Evolutionary conservation across 2,329 filamentous ascomycete species (phyloP), one percentile per base, ranked within the genome.

Genomic region (Verticillium zaregamsianum): DNA sequence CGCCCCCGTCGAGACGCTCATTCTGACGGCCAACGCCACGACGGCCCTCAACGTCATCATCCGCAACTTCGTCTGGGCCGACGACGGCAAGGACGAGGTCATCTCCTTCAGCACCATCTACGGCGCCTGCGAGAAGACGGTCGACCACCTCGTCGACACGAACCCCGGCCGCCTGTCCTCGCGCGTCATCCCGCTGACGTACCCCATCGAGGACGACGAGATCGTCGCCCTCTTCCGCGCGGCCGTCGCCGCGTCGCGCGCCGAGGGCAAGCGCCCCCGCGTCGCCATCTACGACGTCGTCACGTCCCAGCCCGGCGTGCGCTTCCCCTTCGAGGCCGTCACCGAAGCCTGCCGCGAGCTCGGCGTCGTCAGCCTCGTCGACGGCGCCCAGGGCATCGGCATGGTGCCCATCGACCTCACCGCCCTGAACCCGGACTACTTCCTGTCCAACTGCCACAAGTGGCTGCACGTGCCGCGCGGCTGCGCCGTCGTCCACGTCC

Each of bases 361-460:
- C 28, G 86, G 84, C 0, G 78, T 97, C 3, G 71, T 94, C 60
- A 93, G 89, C 68, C 78, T 92, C 23, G 80, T 97, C 40, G 94
- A 98, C 72, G 93, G 86, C 17, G 94, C 94, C 0, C 94, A 98
- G 74, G 89, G 90, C 1, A 77, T 96, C 28, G 94, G 94, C 2
- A 90, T 95, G 74, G 82, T 97, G 8, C 80, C 83, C 1, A 74
- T 97, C 8, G 85, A 96, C 73, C 76, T 97, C 15, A 66, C 71
- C 0, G 73, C 76, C 4, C 77, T 93, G 3, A 85, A 93, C 65
- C 88, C 92, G 0, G 93, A 97, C 74, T 97, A 96, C 77, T 91
- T 96, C 70, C 84, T 94, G 15, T 89, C 83, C 61, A 97, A 97
- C 73, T 91, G 88, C 68, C 91, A 96, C 79, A 96, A 96, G 79